Evolutionary conservation across 257 asterid species (phyloP).

Genomic region (Galeopsis tetrahit): DNA sequence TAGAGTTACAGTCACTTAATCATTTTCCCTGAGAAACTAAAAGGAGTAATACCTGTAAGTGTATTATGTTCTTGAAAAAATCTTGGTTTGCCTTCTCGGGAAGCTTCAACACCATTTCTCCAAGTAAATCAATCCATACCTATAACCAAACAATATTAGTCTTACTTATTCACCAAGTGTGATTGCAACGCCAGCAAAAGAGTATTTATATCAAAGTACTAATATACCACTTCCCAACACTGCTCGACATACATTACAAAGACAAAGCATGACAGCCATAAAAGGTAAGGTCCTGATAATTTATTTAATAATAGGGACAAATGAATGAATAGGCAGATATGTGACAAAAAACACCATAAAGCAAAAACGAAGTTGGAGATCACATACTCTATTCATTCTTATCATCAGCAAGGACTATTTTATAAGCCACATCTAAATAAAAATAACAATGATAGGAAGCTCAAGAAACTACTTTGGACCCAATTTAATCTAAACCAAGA

Average conservation of each 20-base stretch:
- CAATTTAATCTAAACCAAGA: constrained; percentile 7
- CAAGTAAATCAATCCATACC: constrained; percentile 91
- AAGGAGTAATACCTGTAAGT: constrained; percentile 70
- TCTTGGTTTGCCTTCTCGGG: constrained; percentile 67
- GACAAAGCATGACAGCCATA: background rate
- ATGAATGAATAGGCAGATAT: background rate
- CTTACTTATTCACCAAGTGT: constrained; percentile 4
- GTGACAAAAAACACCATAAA: constrained; percentile 10
- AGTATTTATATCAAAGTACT: background rate
- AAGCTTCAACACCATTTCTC: constrained; percentile 86
- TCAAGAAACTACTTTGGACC: constrained; percentile 5
- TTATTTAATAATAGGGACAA: background rate
- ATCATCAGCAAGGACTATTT: background rate
- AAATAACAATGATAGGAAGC: constrained; percentile 1
- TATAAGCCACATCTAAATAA: background rate
- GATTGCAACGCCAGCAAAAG: background rate
- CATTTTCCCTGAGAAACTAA: background rate
- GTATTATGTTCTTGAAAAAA: constrained; percentile 78
- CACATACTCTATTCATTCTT: background rate
- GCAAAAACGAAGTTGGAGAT: background rate
- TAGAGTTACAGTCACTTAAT: constrained; percentile 6
- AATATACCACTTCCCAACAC: background rate
- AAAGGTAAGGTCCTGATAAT: constrained; percentile 4
- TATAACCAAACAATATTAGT: constrained; percentile 37
- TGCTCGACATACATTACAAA: background rate